Evolutionary conservation across 805 yeast species (phyloP), one percentile per base, ranked within the genome.

Genomic region (Diddensiella caesifluorescens): DNA sequence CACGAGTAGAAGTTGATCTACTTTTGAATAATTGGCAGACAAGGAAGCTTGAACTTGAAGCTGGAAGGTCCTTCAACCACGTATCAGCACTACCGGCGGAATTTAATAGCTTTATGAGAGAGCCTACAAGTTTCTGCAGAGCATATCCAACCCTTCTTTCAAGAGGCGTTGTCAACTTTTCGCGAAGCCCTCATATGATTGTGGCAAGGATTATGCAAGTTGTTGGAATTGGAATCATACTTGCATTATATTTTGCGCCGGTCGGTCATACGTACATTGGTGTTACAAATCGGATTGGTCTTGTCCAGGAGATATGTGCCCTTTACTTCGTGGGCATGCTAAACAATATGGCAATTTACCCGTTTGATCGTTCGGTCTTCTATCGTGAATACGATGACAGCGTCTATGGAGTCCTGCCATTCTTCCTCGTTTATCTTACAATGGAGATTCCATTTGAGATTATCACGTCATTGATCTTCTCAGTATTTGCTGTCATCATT

Each of bases 311-410:
- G 54, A 72, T 80, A 2, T 65, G 81, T 18, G 78, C 86, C 22
- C 58, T 86, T 39, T 86, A 82, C 55, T 87, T 79, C 57, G 78
- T 79, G 36, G 95, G 95, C 0, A 75, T 86, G 72, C 69, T 87
- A 42, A 83, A 81, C 53, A 86, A 85, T 59, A 67, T 86, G 55
- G 74, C 89, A 1, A 69, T 83, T 12, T 87, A 80, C 56, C 94
- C 95, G 2, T 60, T 64, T 10, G 92, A 85, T 52, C 67, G 89
- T 47, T 73, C 80, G 50, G 74, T 80, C 34, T 87, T 87, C 56
- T 85, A 83, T 58, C 83, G 82, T 45, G 95, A 87, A 53, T 78
- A 77, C 51, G 73, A 73, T 46, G 95, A 86, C 55, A 78, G 77
- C 20, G 75, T 83, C 5, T 82, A 84, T 52, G 81, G 83, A 0